Percentiles rank a stretch among this genome's conserved stretches.
Conservation (phyloP, 1,284 basidiomycete genomes). For the Sanghuangporus weigelae region DNA sequence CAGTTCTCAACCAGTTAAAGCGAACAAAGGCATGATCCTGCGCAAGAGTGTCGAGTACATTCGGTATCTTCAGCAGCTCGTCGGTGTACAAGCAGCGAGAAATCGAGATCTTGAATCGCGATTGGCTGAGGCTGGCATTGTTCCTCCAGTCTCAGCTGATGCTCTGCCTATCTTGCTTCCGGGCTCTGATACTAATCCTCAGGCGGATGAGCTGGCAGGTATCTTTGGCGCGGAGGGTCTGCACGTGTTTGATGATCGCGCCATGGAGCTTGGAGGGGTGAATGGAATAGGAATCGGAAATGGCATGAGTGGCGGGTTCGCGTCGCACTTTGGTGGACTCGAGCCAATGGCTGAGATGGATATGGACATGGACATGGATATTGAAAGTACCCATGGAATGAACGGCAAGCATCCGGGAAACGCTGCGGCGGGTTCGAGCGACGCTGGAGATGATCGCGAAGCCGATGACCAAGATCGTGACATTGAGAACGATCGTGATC, state of each 20-base stretch:
- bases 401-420: conserved; percentile 61
- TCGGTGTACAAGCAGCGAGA: conserved; percentile 67
- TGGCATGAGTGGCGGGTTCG: conserved; percentile 12
- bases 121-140: conserved; percentile 32
- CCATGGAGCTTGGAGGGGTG: conserved; percentile 3
- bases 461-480: conserved; percentile 17
- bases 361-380: conserved; percentile 23
- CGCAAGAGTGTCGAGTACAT: conserved; percentile 88
- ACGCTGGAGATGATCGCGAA: conserved; percentile 14
- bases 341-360: conserved; percentile 20
- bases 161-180: not conserved
- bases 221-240: conserved; percentile 3
- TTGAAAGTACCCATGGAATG: conserved; percentile 38
- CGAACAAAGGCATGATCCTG: conserved; percentile 88
- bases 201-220: not conserved
- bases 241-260: not conserved
- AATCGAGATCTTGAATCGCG: conserved; percentile 73
- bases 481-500: conserved; percentile 8
- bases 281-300: conserved; percentile 7
- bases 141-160: not conserved
- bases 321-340: conserved; percentile 9
- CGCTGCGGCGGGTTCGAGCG: conserved; percentile 3
- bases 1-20: conserved; percentile 48
- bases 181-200: not conserved
- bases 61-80: conserved; percentile 79